phyloP scores from a whole-genome alignment of 1,284 basidiomycete genomes.

The Ceratobasidium sp. region DNA sequence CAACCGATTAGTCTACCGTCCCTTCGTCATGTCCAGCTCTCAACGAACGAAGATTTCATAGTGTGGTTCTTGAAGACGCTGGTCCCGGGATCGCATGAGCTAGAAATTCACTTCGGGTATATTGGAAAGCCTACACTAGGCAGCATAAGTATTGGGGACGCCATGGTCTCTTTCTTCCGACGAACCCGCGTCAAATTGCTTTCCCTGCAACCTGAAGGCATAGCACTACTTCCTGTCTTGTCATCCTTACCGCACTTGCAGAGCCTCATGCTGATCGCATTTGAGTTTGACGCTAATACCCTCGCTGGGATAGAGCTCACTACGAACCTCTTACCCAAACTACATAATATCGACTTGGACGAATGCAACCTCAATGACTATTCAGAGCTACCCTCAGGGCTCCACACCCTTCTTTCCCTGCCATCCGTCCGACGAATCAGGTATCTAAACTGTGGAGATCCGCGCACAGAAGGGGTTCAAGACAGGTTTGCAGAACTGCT shows the following conservation, averaged over 20 bases:
- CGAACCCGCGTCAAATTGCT: neutral
- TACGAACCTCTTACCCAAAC: neutral
- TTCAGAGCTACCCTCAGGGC: neutral
- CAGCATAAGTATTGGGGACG: neutral
- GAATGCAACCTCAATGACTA: too few relatives aligned
- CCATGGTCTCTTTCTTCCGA: neutral
- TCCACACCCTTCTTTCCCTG: neutral
- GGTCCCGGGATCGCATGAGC: neutral
- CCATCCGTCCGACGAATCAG: constrained; percentile 1
- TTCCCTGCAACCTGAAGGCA: neutral
- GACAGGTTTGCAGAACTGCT: neutral
- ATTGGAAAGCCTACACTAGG: too few relatives aligned
- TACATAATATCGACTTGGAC: neutral
- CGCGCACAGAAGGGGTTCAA: neutral
- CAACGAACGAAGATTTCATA: neutral
- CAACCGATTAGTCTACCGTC: neutral
- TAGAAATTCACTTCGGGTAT: neutral
- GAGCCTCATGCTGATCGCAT: neutral
- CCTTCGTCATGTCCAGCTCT: neutral
- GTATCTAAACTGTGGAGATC: neutral
- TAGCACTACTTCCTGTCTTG: neutral
- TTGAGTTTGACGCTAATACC: neutral
- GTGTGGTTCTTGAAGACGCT: neutral
- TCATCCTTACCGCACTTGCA: neutral
- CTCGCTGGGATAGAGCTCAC: neutral